Base-by-base conservation (phyloP, 169 alveolate species). In the Amoebophrya sp. region DNA sequence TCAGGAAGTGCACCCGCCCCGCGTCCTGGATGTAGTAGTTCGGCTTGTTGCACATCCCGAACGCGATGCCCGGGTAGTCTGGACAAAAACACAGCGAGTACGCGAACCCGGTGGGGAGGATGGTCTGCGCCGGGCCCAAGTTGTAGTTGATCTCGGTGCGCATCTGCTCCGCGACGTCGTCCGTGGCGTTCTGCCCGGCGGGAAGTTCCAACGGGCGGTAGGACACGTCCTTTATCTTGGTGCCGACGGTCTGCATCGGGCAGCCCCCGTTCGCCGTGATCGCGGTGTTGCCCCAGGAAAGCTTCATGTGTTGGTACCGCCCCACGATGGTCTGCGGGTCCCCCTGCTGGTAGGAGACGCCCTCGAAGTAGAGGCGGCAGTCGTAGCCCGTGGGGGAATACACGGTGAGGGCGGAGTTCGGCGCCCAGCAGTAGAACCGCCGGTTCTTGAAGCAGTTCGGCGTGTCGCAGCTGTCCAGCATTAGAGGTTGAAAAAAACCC, bases 11-110 rank as follows among this genome's bases (percentile, higher is more conserved):
- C 38, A 58, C 78, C 23, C 23, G 7, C 29, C 78, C 78, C 38
- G 23, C 78, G 78, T 58, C 78, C 78, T 58, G 78, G 78, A 58
- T 58, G 78, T 58, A 58, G 78, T 58, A 58, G 34, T 58, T 58
- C 78, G 78, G 78, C 23, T 58, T 58, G 34, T 13, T 58, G 78
- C 78, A 58, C 78, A 58, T 58, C 26, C 78, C 78, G 34, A 58
- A 16, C 34, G 78, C 78, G 34, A 58, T 58, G 7, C 78, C 78
- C 26, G 78, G 78, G 78, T 13, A 58, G 23, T 58, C 78, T 29
- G 78, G 78, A 16, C 78, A 58, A 16, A 58, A 58, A 29, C 78
- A 58, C 26, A 58, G 23, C 7, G 10, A 1, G 34, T 58, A 58
- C 78, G 7, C 23, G 78, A 58, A 58, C 26, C 78, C 78, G 29